Conservation (phyloP, 352 stramenopile genomes). For the Pythium catenulatum region DNA sequence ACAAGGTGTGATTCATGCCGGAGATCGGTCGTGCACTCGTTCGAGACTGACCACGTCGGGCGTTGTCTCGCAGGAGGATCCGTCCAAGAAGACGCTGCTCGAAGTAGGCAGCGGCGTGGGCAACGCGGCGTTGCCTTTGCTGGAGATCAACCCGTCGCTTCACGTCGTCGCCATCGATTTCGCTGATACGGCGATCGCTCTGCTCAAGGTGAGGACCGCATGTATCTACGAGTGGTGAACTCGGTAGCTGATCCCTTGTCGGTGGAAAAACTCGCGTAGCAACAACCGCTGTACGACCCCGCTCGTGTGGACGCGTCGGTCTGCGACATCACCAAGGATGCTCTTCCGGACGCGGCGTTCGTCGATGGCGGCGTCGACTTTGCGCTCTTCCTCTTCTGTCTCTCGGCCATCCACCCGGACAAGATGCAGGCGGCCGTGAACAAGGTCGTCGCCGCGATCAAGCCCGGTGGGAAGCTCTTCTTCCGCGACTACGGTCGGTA, state of each 20-base stretch:
- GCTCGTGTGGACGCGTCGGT: conserved; percentile 83
- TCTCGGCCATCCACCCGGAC: conserved; percentile 95
- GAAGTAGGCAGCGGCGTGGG: conserved; percentile 97
- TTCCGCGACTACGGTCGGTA: conserved; percentile 97
- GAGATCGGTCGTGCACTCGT: no score
- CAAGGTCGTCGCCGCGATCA: conserved; percentile 91
- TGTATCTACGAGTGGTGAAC: no score
- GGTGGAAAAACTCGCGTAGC: conserved; percentile 66
- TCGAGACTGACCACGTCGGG: no score
- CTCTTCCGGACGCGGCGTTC: conserved; percentile 75
- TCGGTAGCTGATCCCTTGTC: no score
- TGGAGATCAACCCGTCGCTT: conserved; percentile 94
- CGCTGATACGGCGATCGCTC: conserved; percentile 92
- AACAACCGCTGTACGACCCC: conserved; percentile 90
- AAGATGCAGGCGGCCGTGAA: conserved; percentile 92
- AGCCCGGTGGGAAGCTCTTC: conserved; percentile 91
- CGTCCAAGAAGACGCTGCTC: conserved; percentile 85
- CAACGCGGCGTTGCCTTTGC: conserved; percentile 96
- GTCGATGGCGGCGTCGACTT: conserved; percentile 87
- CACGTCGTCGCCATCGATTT: conserved; percentile 96
- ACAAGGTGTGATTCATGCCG: conserved; percentile 64
- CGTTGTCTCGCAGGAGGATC: conserved; percentile 23
- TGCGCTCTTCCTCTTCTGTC: conserved; percentile 90
- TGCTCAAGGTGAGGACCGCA: conserved; percentile 91
- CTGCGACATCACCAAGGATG: conserved; percentile 92